Base-by-base conservation (phyloP, 768 basidiomycete species). In the Mycena haematopus region DNA sequence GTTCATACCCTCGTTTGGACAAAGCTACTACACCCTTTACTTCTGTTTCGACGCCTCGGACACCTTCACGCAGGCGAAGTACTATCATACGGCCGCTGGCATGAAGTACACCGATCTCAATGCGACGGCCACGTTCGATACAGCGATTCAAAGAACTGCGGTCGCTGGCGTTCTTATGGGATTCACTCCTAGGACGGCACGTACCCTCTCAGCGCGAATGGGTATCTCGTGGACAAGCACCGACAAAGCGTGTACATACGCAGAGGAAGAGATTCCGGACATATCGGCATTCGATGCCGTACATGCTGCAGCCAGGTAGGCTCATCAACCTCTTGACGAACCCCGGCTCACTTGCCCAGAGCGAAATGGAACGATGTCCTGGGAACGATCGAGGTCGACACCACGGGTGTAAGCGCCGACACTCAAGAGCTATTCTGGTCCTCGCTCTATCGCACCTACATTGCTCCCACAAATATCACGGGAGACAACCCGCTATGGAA, bases 221-320 rank as follows among this genome's bases (percentile, higher is more conserved):
- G 80, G 80, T 11, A 68, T 81, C 19, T 81, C 80, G 9, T 81
- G 79, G 70, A 68, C 73, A 7, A 80, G 79, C 3, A 65, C 71
- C n/a, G 75, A 71, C 21, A 77, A 79, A 66, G 80, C 79, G 7
- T 82, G 79, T 63, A 65, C 73, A 24, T 81, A 79, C 57, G 80
- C 78, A 6, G 78, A 81, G 68, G 69, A 68, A 42, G 80, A 80
- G 56, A 71, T 81, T 1, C 65, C 65, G 2, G 57, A 62, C 38
- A 25, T 59, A 7, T 24, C 29, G 7, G 60, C 56, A 25, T 66
- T 66, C 27, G 60, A 66, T 21, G 38, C 19, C 17, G 47, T 66
- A 2, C 36, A 52, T 8, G 15, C 17, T 13, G 65, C 60, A 0
- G 65, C 65, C 13, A 50, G 65, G 65, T 66, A 36, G 3, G 55